A percentile compares a stretch with the other conserved stretches of the same genome.
Evolutionary conservation across 768 basidiomycete species (phyloP).

Genomic region (Steccherinum ochraceum): DNA sequence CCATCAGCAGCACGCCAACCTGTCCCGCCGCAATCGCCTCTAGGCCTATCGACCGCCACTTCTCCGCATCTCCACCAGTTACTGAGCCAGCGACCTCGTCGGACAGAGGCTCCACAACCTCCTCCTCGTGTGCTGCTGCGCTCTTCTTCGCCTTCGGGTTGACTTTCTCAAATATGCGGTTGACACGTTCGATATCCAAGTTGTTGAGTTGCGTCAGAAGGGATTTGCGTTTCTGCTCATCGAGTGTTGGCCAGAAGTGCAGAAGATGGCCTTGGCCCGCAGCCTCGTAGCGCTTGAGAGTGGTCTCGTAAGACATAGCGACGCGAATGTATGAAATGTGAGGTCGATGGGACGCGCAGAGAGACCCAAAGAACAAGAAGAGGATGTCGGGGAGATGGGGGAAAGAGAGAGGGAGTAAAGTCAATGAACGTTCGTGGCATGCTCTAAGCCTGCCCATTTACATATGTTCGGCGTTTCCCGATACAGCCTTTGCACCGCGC

Average conservation of each 20-base stretch:
- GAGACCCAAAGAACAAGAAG: no score
- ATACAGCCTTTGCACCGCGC: no score
- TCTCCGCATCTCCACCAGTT: conserved; percentile 45
- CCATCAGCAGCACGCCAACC: conserved; percentile 96
- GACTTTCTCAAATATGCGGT: conserved; percentile 79
- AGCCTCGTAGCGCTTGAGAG: conserved; percentile 59
- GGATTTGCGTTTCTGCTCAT: conserved; percentile 51
- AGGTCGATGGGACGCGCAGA: no score
- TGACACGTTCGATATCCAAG: conserved; percentile 88
- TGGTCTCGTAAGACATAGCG: conserved; percentile 54
- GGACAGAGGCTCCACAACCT: conserved; percentile 77
- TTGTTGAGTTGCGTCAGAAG: conserved; percentile 68
- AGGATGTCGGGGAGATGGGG: no score
- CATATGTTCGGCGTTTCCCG: no score
- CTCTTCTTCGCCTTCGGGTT: conserved; percentile 56
- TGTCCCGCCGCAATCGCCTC: conserved; percentile 73
- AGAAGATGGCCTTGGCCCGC: conserved; percentile 89
- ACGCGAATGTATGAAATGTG: no score
- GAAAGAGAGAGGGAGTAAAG: no score
- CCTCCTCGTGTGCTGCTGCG: conserved; percentile 32
- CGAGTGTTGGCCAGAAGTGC: conserved; percentile 76
- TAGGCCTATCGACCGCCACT: conserved; percentile 76
- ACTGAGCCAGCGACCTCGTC: conserved; percentile 65
- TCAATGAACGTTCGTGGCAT: no score
- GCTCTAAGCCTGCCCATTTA: no score